Evolutionary conservation across 805 yeast species (phyloP).

Genomic region (Barnettozyma populi): DNA sequence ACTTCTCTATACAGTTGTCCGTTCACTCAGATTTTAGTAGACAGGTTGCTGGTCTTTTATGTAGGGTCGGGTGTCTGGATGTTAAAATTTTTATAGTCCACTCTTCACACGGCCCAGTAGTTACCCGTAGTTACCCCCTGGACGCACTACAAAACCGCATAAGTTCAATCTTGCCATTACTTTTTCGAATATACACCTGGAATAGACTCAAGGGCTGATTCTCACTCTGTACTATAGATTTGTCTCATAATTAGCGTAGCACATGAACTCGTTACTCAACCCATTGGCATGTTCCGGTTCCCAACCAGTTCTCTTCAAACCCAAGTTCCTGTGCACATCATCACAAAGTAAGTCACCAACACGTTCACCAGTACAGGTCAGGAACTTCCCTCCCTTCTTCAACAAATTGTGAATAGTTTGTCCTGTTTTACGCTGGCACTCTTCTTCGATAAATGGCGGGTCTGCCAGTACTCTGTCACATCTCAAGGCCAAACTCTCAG

Average conservation of each 20-base stretch:
- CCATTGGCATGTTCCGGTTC: constrained; percentile 81
- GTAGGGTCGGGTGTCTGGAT: constrained; percentile 1
- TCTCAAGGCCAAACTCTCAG: constrained; percentile 48
- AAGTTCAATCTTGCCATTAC: too few species aligned
- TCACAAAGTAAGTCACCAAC: constrained; percentile 43
- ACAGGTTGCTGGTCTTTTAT: too few species aligned
- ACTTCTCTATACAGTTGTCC: neutral
- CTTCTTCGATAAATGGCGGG: constrained; percentile 81
- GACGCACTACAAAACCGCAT: too few species aligned
- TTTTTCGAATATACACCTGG: too few species aligned
- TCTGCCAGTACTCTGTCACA: constrained; percentile 74
- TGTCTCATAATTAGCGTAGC: constrained; percentile 77
- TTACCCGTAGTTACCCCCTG: too few species aligned
- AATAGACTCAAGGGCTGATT: neutral
- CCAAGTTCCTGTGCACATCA: constrained; percentile 21
- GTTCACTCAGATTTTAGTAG: too few species aligned
- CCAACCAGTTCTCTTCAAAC: constrained; percentile 57
- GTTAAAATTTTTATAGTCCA: neutral
- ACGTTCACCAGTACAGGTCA: constrained; percentile 88
- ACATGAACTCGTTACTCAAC: constrained; percentile 79
- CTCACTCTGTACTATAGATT: constrained; percentile 34
- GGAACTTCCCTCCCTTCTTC: constrained; percentile 31
- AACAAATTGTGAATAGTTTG: constrained; percentile 58
- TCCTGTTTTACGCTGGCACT: constrained; percentile 71
- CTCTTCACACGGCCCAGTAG: too few species aligned